Conservation (phyloP, 257 asterid genomes). For the Plantago major region DNA sequence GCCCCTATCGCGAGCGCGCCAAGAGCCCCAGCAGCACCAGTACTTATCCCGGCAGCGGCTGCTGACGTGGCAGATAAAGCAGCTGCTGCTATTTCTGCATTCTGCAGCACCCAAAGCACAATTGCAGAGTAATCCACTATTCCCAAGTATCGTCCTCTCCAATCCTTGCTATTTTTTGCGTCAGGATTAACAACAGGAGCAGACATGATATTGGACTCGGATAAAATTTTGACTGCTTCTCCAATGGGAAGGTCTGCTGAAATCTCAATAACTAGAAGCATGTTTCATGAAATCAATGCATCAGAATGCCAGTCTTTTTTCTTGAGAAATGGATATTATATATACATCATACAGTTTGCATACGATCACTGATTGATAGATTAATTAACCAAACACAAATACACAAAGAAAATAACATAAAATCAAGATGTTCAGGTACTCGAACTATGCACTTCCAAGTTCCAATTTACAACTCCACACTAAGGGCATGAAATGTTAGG, state of each 20-base stretch:
- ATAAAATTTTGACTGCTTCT: slow-evolving; percentile 64
- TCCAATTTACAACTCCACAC: background rate
- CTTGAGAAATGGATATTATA: too few relatives aligned
- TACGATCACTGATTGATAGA: too few relatives aligned
- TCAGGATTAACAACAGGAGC: slow-evolving; percentile 72
- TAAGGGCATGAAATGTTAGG: background rate
- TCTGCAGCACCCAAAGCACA: slow-evolving; percentile 80
- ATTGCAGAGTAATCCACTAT: slow-evolving; percentile 77
- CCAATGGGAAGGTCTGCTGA: slow-evolving; percentile 55
- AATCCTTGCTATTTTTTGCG: slow-evolving; percentile 36
- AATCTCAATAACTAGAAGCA: slow-evolving; percentile 64
- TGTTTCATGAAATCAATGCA: background rate
- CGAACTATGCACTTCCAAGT: too few relatives aligned
- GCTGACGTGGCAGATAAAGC: slow-evolving; percentile 73
- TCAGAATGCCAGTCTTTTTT: background rate
- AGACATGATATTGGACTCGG: slow-evolving; percentile 78
- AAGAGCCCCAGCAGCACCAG: slow-evolving; percentile 74
- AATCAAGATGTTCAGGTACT: too few relatives aligned
- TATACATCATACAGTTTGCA: too few relatives aligned
- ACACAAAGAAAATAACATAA: too few relatives aligned
- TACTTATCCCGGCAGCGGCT: slow-evolving; percentile 75
- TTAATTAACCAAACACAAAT: too few relatives aligned
- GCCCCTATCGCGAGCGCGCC: slow-evolving; percentile 82
- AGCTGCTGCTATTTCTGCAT: slow-evolving; percentile 76
- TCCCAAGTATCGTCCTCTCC: slow-evolving; percentile 74